Evolutionary conservation across 2,329 filamentous ascomycete genomes (phyloP).

Genomic region (Pseudohalonectria lignicola): DNA sequence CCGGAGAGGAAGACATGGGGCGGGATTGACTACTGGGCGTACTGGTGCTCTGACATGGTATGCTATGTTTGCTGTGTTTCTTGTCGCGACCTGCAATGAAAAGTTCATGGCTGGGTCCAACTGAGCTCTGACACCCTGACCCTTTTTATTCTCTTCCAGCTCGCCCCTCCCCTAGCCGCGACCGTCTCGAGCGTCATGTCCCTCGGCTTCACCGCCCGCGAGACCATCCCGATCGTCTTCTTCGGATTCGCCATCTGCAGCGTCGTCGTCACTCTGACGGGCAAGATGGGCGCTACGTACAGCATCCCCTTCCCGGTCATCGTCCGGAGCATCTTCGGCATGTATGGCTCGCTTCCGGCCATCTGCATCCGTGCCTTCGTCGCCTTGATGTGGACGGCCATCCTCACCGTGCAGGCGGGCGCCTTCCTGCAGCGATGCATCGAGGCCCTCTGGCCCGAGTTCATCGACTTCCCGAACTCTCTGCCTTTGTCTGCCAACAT

Average conservation of each 20-base stretch:
- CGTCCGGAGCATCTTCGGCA: constrained; percentile 6
- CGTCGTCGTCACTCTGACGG: not conserved
- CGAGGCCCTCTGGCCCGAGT: not conserved
- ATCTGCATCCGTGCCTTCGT: not conserved
- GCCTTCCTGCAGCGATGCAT: not conserved
- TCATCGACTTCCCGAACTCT: not conserved
- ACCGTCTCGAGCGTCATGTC: not conserved
- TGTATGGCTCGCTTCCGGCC: constrained; percentile 3
- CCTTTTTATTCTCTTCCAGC: too few species aligned
- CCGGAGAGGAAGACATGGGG: not conserved
- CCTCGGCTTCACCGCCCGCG: not conserved
- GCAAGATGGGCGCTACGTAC: constrained; percentile 5
- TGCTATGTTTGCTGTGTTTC: too few species aligned
- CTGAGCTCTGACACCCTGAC: too few species aligned
- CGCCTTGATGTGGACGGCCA: not conserved
- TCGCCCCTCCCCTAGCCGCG: not conserved
- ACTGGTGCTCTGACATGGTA: not conserved
- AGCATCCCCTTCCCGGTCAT: constrained; percentile 8
- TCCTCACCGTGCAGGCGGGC: not conserved
- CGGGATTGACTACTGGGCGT: not conserved
- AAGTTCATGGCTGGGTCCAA: too few species aligned
- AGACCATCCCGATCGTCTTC: not conserved
- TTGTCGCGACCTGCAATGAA: too few species aligned
- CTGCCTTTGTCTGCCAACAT: not conserved
- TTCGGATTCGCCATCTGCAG: not conserved